Conservation (phyloP, 2,329 filamentous ascomycete species). For the Neopestalotiopsis clavispora region DNA sequence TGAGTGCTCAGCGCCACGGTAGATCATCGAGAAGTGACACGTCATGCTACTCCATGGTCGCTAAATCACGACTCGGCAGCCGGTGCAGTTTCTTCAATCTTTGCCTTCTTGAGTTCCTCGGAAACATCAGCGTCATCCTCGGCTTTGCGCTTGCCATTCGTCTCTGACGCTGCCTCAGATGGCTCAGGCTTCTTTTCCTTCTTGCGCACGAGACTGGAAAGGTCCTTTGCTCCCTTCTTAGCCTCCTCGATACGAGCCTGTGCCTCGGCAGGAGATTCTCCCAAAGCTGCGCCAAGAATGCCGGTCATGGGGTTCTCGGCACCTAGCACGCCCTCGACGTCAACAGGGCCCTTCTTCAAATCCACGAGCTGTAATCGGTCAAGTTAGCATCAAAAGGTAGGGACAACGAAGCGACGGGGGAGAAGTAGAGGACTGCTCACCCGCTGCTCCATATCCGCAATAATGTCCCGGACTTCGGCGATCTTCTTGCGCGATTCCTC, state of each 20-base stretch:
- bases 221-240: slow-evolving; percentile 74
- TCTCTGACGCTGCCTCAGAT: slow-evolving; percentile 28
- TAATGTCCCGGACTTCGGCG: slow-evolving; percentile 76
- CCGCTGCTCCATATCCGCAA: slow-evolving; percentile 78
- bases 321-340: slow-evolving; percentile 60
- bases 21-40: neutral
- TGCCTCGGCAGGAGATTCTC: slow-evolving; percentile 64
- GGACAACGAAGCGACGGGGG: slow-evolving; percentile 28
- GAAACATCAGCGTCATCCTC: slow-evolving; percentile 38
- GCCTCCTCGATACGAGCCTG: slow-evolving; percentile 73
- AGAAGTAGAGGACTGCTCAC: slow-evolving; percentile 48
- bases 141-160: slow-evolving; percentile 50
- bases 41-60: neutral
- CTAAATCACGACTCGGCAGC: slow-evolving; percentile 16
- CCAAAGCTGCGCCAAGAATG: slow-evolving; percentile 67
- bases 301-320: slow-evolving; percentile 57
- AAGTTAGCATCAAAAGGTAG: slow-evolving; percentile 24
- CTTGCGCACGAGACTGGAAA: slow-evolving; percentile 76
- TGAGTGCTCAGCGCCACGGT: neutral
- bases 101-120: slow-evolving; percentile 42
- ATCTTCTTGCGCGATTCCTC: slow-evolving; percentile 67
- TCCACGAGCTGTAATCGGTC: slow-evolving; percentile 63
- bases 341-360: slow-evolving; percentile 66
- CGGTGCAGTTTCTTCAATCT: slow-evolving; percentile 32
- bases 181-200: slow-evolving; percentile 44